Conservation (phyloP, 2,329 filamentous ascomycete species). For the Coniochaeta sp. region DNA sequence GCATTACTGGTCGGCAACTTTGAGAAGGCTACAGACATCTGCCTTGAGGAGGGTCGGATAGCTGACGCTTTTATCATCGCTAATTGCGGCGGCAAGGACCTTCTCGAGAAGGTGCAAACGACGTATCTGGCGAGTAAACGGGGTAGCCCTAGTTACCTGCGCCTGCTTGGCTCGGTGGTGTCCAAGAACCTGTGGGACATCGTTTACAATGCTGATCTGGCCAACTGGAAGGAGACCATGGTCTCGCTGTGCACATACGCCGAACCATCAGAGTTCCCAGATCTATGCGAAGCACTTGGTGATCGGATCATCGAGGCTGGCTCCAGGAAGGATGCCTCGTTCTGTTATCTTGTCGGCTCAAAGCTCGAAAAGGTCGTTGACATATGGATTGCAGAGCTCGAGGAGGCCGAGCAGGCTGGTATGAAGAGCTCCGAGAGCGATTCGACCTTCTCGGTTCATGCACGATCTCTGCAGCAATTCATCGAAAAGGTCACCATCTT, state of each 20-base stretch:
- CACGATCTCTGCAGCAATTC: constrained; percentile 79
- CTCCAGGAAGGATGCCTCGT: constrained; percentile 81
- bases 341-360: constrained; percentile 92
- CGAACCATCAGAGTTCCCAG: constrained; percentile 81
- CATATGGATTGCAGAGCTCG: constrained; percentile 88
- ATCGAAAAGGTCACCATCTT: constrained; percentile 97
- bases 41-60: constrained; percentile 79
- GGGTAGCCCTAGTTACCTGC: constrained; percentile 82
- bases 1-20: constrained; percentile 88
- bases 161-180: constrained; percentile 84
- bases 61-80: constrained; percentile 98
- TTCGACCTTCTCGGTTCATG: constrained; percentile 86
- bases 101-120: constrained; percentile 88
- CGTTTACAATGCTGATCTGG: constrained; percentile 89
- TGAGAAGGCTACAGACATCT: constrained; percentile 80
- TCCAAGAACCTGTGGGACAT: constrained; percentile 97
- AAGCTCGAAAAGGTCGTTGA: constrained; percentile 95
- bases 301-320: constrained; percentile 79
- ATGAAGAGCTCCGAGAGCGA: constrained; percentile 56
- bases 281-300: constrained; percentile 89
- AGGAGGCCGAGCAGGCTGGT: constrained; percentile 72
- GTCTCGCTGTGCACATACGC: constrained; percentile 93
- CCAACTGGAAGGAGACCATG: constrained; percentile 96
- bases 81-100: constrained; percentile 88
- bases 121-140: constrained; percentile 81